Evolutionary conservation across 1,284 basidiomycete genomes (phyloP), one percentile per base, ranked within the genome.

Genomic region (Boletus smithii): DNA sequence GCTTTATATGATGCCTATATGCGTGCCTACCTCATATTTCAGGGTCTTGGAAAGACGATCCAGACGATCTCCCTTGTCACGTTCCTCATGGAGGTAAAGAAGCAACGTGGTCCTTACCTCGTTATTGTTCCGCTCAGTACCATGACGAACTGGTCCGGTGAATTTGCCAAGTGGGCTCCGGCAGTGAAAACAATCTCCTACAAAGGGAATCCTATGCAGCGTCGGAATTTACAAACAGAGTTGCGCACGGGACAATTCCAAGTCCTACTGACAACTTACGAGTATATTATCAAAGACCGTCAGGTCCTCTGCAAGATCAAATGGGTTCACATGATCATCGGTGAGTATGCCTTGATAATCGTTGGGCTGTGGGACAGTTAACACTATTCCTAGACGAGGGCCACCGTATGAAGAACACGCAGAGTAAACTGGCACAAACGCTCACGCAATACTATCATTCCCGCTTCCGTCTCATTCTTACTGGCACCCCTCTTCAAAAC

Each of bases 321-420:
- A 68, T 99, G 97, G 97, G 73, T 97, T 17, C 95, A 97, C 68
- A 97, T 98, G 88, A 97, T 99, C 67, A 97, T 99, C 57, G 87
- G 87, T 87, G 49, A 48, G 81, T 66, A 22, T 30, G 4, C 5
- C 49, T 30, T 24, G 14, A 14, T n/a, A 8, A 23, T 14, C 29
- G 23, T 24, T 16, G 17, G 8, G 8, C 8, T 22, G 10, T 40
- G 32, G 37, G 8, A 33, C 46, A 32, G 27, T 46, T 54, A 35
- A 54, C 42, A 18, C 34, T 20, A 20, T 20, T 39, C 31, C 22
- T 49, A 76, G 97, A 99, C 66, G 97, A 99, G 77, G 97, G 97
- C 64, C 97, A 99, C 71, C 88, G 97, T 64, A 95, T 99, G 93
- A 99, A 99, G 77, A 99, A 99, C 68, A 95, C 95, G 1, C 91